phyloP scores from a whole-genome alignment of 2,329 filamentous ascomycete species.

The Ophiostoma sp. region DNA sequence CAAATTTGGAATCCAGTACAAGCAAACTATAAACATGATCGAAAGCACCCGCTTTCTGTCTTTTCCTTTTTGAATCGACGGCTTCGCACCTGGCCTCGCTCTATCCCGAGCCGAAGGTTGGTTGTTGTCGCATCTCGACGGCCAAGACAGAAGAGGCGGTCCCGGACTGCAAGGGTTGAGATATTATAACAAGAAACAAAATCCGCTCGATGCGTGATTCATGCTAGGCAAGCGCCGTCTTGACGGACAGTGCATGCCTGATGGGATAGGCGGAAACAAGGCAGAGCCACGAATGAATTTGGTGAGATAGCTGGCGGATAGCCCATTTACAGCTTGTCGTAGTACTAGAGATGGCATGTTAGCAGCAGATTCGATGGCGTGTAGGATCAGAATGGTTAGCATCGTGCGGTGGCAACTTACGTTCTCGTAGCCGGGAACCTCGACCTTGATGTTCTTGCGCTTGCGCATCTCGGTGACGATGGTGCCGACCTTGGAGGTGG shows the following conservation, averaged over 20 bases:
- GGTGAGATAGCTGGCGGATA: conserved; percentile 27
- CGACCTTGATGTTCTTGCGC: conserved; percentile 98
- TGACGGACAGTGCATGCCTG: conserved; percentile 13
- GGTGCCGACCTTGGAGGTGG: conserved; percentile 71
- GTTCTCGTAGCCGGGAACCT: conserved; percentile 89
- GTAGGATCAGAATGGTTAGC: not conserved
- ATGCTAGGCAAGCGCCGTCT: conserved; percentile 12
- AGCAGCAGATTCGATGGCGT: not conserved
- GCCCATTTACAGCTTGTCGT: conserved; percentile 88
- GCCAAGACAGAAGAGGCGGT: not conserved
- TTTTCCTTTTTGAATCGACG: conserved; percentile 18
- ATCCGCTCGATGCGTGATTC: conserved; percentile 12
- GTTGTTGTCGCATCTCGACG: conserved; percentile 1
- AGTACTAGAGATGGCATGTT: conserved; percentile 60
- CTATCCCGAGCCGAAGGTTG: conserved; percentile 8
- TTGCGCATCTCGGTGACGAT: conserved; percentile 89
- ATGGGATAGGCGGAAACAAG: conserved; percentile 13
- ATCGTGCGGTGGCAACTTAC: conserved; percentile 57
- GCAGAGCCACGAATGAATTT: conserved; percentile 20
- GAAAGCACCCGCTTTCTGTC: conserved; percentile 21
- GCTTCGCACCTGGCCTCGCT: not conserved
- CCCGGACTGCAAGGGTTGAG: too few relatives aligned
- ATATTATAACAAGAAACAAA: not conserved
- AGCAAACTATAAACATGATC: conserved; percentile 23
- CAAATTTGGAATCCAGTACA: conserved; percentile 21